phyloP scores from a whole-genome alignment of 2,329 filamentous ascomycete species.

The Fusarium sp. region DNA sequence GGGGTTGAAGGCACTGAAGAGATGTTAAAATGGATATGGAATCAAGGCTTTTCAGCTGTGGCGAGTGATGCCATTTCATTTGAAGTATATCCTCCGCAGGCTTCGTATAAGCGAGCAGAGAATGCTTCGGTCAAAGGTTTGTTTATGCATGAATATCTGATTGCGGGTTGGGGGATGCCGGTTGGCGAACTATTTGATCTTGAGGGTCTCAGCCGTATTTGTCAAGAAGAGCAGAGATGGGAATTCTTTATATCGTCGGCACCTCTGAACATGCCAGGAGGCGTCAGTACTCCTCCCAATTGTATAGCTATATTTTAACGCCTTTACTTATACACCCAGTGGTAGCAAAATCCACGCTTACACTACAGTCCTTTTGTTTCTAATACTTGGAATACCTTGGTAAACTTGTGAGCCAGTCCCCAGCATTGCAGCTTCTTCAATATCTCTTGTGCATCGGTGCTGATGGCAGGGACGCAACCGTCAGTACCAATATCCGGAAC shows the following conservation, averaged over 20 bases:
- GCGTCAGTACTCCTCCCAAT: neutral
- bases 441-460: neutral
- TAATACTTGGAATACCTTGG: neutral
- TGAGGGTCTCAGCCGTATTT: neutral
- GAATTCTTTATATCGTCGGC: neutral
- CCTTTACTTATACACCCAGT: rapidly evolving
- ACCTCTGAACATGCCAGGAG: conserved; percentile 2
- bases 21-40: conserved; percentile 4
- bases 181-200: neutral
- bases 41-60: neutral
- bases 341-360: rapidly evolving
- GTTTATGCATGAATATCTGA: conserved; percentile 2
- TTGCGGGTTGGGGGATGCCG: neutral
- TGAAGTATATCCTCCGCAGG: neutral
- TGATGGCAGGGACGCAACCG: neutral
- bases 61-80: neutral
- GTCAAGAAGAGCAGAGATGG: neutral
- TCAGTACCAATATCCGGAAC: neutral
- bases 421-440: neutral
- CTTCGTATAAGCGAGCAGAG: neutral
- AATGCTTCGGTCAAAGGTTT: neutral
- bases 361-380: neutral
- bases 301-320: conserved; percentile 1
- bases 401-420: neutral
- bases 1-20: conserved; percentile 1